A percentile compares a stretch with the other conserved stretches of the same genome.
Evolutionary conservation across 164 flowering plant genomes (phyloP).

Genomic region (Nymphaea thermarum): DNA sequence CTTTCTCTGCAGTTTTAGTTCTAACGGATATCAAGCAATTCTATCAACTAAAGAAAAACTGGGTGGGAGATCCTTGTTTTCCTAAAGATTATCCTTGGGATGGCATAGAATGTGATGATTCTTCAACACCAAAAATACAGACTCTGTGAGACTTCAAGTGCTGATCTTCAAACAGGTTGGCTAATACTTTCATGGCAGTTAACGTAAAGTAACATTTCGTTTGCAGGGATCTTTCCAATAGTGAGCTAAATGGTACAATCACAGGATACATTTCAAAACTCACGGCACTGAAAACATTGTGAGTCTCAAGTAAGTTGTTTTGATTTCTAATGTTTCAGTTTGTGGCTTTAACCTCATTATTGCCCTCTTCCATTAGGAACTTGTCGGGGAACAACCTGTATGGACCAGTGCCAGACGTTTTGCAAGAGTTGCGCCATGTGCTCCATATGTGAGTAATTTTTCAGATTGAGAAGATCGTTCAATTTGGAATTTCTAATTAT

Average conservation of each 20-base stretch:
- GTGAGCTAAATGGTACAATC: constrained; percentile 19
- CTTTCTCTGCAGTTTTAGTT: constrained; percentile 18
- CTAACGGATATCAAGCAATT: constrained; percentile 18
- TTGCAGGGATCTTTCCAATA: constrained; percentile 21
- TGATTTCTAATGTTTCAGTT: neutral
- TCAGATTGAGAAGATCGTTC: too few relatives aligned
- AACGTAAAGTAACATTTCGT: neutral
- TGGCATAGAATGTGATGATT: constrained; percentile 23
- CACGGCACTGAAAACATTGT: constrained; percentile 17
- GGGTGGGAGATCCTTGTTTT: constrained; percentile 50
- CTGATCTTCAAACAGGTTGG: neutral
- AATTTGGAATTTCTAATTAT: too few relatives aligned
- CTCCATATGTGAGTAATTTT: too few relatives aligned
- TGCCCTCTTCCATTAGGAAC: neutral
- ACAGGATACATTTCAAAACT: constrained; percentile 19
- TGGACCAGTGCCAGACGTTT: neutral
- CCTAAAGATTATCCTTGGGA: constrained; percentile 28
- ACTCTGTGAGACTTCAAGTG: constrained; percentile 22
- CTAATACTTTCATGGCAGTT: neutral
- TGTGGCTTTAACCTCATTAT: neutral
- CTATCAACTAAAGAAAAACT: constrained; percentile 22
- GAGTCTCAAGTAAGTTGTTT: constrained; percentile 4
- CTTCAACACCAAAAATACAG: constrained; percentile 9
- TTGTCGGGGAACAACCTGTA: neutral
- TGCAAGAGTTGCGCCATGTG: neutral